Conservation (phyloP, 2,329 filamentous ascomycete species). For the Sarocladiaceae sp. region DNA sequence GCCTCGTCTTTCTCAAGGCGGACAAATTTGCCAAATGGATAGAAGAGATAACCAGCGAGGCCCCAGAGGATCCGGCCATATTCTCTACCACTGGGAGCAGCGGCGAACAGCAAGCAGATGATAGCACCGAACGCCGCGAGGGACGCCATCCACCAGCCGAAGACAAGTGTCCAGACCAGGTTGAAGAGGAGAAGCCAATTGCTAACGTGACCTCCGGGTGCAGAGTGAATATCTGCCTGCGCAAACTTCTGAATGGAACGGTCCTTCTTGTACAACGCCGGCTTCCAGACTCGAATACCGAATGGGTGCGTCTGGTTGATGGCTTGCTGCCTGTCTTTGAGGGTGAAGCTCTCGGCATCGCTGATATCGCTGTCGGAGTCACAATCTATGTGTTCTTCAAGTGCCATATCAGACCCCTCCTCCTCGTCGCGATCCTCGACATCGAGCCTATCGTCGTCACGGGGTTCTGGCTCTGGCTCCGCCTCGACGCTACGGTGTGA, state of each 20-base stretch:
- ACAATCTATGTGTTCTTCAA: constrained; percentile 47
- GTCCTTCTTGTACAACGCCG: constrained; percentile 94
- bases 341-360: constrained; percentile 94
- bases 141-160: constrained; percentile 92
- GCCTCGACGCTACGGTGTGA: constrained; percentile 23
- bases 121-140: constrained; percentile 68
- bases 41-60: constrained; percentile 80
- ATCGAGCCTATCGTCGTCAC: constrained; percentile 22
- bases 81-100: constrained; percentile 70
- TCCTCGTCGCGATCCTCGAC: constrained; percentile 25
- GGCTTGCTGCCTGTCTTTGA: constrained; percentile 93
- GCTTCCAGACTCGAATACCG: constrained; percentile 98
- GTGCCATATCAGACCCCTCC: constrained; percentile 32
- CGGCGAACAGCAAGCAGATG: constrained; percentile 73
- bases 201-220: constrained; percentile 81
- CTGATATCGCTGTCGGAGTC: constrained; percentile 70
- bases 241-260: constrained; percentile 94
- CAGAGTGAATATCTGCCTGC: constrained; percentile 94
- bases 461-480: constrained; percentile 14
- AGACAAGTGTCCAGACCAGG: constrained; percentile 79
- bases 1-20: constrained; percentile 89
- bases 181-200: constrained; percentile 85
- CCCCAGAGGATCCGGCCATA: constrained; percentile 85
- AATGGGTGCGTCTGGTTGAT: constrained; percentile 99
- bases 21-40: constrained; percentile 95